phyloP scores from a whole-genome alignment of 306 rosid genomes.

The Pyrus communis region DNA sequence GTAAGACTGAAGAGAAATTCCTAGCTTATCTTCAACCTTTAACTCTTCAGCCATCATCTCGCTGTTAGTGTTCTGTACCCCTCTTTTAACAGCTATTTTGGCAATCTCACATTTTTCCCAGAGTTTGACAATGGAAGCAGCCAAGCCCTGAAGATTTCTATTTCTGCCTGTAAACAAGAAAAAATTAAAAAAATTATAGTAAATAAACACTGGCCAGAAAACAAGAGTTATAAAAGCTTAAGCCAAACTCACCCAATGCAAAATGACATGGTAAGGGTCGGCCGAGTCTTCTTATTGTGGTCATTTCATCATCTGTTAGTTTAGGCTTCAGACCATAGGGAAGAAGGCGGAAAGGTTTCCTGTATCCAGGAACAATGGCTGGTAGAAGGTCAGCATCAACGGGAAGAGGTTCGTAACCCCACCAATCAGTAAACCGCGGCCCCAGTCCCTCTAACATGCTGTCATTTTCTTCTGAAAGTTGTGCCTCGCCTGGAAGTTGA shows the following conservation, averaged over 20 bases:
- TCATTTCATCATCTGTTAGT: constrained; percentile 88
- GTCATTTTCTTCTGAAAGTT: constrained; percentile 72
- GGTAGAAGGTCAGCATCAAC: constrained; percentile 91
- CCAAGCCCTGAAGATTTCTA: constrained; percentile 81
- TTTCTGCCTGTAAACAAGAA: constrained; percentile 53
- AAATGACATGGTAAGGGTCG: constrained; percentile 78
- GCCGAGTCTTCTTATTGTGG: constrained; percentile 74
- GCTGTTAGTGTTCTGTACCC: constrained; percentile 75
- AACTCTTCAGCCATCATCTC: constrained; percentile 84
- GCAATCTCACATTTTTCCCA: constrained; percentile 96
- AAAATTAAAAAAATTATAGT: constrained; percentile 1
- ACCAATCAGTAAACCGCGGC: constrained; percentile 91
- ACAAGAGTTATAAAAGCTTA: constrained; percentile 1
- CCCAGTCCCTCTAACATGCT: constrained; percentile 69
- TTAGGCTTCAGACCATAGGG: constrained; percentile 81
- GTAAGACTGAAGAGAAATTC: neutral
- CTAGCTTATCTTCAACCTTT: constrained; percentile 40
- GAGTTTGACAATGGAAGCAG: constrained; percentile 65
- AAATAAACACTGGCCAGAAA: constrained; percentile 8
- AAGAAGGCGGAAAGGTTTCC: constrained; percentile 92
- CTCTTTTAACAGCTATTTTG: constrained; percentile 88
- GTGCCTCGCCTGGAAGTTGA: constrained; percentile 76
- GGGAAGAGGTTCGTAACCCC: constrained; percentile 92
- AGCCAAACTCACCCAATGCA: constrained; percentile 66
- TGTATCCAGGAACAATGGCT: constrained; percentile 62